These are phyloP conservation scores for Phyllosticta ampelicida DNA, from an alignment of 2,329 filamentous ascomycete genomes.

Conservation along the genomic window DNA sequence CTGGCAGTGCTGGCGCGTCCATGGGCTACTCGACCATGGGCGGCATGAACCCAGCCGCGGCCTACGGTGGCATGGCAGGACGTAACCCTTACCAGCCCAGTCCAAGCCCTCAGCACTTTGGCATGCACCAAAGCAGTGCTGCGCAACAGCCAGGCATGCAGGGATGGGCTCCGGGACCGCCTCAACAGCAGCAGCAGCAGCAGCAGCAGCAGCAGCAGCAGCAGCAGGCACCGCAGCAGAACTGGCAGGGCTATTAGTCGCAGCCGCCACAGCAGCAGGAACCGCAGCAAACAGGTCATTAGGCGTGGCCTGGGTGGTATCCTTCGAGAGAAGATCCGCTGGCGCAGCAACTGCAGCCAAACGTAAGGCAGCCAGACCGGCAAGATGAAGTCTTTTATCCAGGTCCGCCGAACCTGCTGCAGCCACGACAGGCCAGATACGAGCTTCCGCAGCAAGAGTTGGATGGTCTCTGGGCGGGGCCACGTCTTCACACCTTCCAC, in stretches of 20 bases:
- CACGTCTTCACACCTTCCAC: too few species aligned
- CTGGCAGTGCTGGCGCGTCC: constrained; percentile 18
- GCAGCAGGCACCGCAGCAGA: constrained; percentile 11
- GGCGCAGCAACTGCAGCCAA: background rate
- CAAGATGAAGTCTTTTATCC: too few species aligned
- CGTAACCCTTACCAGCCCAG: constrained; percentile 38
- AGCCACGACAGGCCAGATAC: too few species aligned
- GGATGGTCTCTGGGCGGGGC: too few species aligned
- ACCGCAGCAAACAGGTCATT: background rate
- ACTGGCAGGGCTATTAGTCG: constrained; percentile 26
- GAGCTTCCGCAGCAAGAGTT: too few species aligned
- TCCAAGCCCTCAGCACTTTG: constrained; percentile 33
- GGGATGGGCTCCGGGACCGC: constrained; percentile 36
- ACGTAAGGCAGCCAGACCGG: too few species aligned
- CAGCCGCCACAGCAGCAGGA: background rate
- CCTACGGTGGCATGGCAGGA: constrained; percentile 34
- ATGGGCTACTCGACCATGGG: constrained; percentile 37
- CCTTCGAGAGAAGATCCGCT: background rate
- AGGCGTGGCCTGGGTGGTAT: background rate
- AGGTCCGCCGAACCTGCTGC: too few species aligned
- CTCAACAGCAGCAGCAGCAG: constrained; percentile 28
- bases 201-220: constrained; percentile 24
- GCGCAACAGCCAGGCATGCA: constrained; percentile 42
- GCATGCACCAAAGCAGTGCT: constrained; percentile 30
- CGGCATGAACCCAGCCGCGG: constrained; percentile 33